Percentiles rank a stretch among this genome's conserved stretches.
Conservation (phyloP, 2,329 filamentous ascomycete genomes). For the Paracoccidioides lutzii region DNA sequence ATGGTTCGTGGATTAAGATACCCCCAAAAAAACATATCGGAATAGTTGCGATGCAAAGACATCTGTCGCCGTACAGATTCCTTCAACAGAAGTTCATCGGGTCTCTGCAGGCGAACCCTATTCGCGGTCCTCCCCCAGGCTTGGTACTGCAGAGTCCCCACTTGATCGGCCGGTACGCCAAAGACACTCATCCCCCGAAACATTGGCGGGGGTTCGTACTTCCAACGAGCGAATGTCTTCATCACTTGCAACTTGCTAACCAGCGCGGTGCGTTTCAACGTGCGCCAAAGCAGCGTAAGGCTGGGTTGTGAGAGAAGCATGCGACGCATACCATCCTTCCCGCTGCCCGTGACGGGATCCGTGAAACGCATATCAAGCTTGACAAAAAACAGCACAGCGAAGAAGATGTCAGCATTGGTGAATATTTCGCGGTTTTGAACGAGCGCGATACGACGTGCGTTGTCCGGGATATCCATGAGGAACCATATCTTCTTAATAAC, state of each 20-base stretch:
- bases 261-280: constrained; percentile 47
- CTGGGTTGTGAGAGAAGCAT: constrained; percentile 48
- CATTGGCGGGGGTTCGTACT: constrained; percentile 28
- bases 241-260: constrained; percentile 40
- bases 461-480: constrained; percentile 53
- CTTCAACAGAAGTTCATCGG: constrained; percentile 46
- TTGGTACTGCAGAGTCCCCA: constrained; percentile 37
- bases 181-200: constrained; percentile 26
- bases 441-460: constrained; percentile 40
- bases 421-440: constrained; percentile 44
- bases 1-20: constrained; percentile 43
- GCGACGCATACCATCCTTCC: constrained; percentile 39
- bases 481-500: constrained; percentile 59
- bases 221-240: constrained; percentile 47
- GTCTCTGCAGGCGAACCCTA: constrained; percentile 36
- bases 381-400: constrained; percentile 51
- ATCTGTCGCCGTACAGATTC: constrained; percentile 45
- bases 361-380: constrained; percentile 61
- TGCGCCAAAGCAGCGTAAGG: constrained; percentile 45
- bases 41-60: constrained; percentile 40
- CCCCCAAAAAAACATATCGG: constrained; percentile 51
- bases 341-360: constrained; percentile 46
- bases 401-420: constrained; percentile 47
- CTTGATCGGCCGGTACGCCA: constrained; percentile 39
- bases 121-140: constrained; percentile 25